phyloP scores from a whole-genome alignment of 192 early-diverging fungal species.

The Backusella westeae region DNA sequence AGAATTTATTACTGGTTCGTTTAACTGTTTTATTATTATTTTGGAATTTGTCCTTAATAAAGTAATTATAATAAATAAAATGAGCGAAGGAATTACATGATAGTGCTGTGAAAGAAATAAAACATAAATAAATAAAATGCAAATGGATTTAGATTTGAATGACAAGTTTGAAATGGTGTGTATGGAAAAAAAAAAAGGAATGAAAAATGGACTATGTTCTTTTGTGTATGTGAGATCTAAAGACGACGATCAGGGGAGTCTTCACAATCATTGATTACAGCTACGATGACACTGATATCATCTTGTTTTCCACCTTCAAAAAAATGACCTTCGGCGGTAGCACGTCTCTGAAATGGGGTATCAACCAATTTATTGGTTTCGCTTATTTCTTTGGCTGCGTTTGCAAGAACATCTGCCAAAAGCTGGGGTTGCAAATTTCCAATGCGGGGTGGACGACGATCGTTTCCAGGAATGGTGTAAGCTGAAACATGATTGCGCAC shows the following conservation, averaged over 20 bases:
- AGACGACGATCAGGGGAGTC: conserved; percentile 70
- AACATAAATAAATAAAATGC: background rate
- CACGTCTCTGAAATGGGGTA: conserved; percentile 91
- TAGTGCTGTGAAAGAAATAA: background rate
- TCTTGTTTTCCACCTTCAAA: conserved; percentile 87
- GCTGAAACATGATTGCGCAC: conserved; percentile 28
- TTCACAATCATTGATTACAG: conserved; percentile 76
- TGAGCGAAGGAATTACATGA: background rate
- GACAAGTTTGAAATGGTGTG: background rate
- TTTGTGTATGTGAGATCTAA: background rate
- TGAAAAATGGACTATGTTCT: background rate
- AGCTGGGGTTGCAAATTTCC: conserved; percentile 61
- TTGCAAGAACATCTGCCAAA: conserved; percentile 79
- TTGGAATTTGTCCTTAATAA: background rate
- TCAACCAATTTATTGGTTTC: conserved; percentile 71
- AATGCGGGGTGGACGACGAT: conserved; percentile 49
- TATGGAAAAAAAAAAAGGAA: background rate
- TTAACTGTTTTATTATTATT: too few relatives aligned
- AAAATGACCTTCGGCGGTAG: conserved; percentile 81
- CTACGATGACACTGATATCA: conserved; percentile 91
- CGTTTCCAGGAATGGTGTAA: conserved; percentile 24
- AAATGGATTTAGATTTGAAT: background rate
- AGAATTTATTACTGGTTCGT: too few relatives aligned
- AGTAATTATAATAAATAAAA: background rate
- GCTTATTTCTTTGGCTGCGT: conserved; percentile 70